Base-by-base conservation (phyloP, 2,329 filamentous ascomycete genomes). In the Aureobasidium subglaciale region DNA sequence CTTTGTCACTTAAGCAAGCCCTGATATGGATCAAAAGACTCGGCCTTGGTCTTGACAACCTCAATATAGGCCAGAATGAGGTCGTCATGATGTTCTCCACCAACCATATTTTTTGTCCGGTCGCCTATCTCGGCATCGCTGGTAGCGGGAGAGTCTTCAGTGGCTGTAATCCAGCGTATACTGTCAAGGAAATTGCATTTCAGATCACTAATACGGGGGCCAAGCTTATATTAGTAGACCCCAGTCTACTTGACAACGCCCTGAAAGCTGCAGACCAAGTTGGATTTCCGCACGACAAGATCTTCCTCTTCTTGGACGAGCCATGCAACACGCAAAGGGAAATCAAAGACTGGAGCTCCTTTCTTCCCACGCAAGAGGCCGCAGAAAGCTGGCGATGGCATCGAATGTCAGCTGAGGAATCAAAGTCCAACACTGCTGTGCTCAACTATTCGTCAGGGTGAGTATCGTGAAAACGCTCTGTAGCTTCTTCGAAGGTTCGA, bases 31-130 rank as follows among this genome's bases (percentile, higher is more conserved):
- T 77, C 35, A 78, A 75, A 62, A 69, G 78, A 56, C 62, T 83
- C n/a, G 76, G 73, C 0, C 66, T 70, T 34, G 78, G 79, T 4
- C 68, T 82, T 13, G 69, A 77, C 46, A 68, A 63, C 3, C 61
- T 78, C 7, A 77, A 75, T 0, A 57, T 81, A 6, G 62, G 71
- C 55, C 69, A 66, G 48, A 75, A 75, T 11, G 78, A 82, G 50
- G 76, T 79, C 2, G 75, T 80, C 29, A 72, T 82, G 71, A 72
- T 80, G 40, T 78, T 76, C 61, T 76, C 76, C 0, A 73, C 75
- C 2, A 82, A 82, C 62, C 76, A 80, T 59, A 75, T 82, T 35
- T 79, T 78, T 59, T 73, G 82, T 1, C 79, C 79, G 0, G 75
- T 76, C 4, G 75, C 76, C 13, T 82, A 80, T 61, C 67, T 81